These are phyloP conservation scores for Delonix regia DNA, from an alignment of 306 rosid genomes.

Conservation along the genomic window DNA sequence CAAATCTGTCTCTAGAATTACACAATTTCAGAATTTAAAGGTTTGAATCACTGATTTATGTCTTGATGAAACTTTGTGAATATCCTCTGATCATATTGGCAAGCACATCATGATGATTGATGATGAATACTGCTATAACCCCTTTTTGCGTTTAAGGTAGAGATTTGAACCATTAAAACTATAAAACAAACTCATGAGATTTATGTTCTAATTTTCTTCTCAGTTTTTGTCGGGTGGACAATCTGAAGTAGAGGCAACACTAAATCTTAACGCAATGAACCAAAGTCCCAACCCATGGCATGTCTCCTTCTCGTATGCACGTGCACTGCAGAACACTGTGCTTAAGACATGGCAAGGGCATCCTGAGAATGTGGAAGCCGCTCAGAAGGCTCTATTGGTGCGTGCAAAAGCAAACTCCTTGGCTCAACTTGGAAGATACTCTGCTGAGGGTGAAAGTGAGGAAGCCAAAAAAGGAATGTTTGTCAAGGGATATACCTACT, in stretches of 20 bases:
- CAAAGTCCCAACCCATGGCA: constrained; percentile 99
- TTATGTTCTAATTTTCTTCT: constrained; percentile 27
- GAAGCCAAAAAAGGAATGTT: constrained; percentile 95
- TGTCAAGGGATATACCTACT: constrained; percentile 90
- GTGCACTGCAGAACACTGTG: constrained; percentile 90
- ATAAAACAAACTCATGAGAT: constrained; percentile 5
- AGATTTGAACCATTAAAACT: constrained; percentile 8
- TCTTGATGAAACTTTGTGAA: neutral
- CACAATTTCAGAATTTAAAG: neutral
- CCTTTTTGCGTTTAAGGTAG: neutral
- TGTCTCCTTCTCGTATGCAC: constrained; percentile 95
- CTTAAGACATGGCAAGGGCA: constrained; percentile 96
- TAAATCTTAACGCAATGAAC: constrained; percentile 97
- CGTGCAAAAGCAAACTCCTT: constrained; percentile 97
- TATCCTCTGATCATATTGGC: constrained; percentile 2
- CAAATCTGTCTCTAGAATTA: neutral
- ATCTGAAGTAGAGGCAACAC: constrained; percentile 90
- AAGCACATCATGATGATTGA: neutral
- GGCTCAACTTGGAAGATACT: constrained; percentile 95
- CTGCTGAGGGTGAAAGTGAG: constrained; percentile 82
- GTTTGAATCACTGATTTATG: neutral
- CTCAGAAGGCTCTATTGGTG: constrained; percentile 80
- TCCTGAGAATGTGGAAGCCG: constrained; percentile 77
- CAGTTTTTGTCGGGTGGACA: constrained; percentile 99
- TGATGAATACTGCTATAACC: constrained; percentile 9